A percentile compares a stretch with the other conserved stretches of the same genome.
phyloP scores from a whole-genome alignment of 108 stramenopile species.

The Seminavis robusta region DNA sequence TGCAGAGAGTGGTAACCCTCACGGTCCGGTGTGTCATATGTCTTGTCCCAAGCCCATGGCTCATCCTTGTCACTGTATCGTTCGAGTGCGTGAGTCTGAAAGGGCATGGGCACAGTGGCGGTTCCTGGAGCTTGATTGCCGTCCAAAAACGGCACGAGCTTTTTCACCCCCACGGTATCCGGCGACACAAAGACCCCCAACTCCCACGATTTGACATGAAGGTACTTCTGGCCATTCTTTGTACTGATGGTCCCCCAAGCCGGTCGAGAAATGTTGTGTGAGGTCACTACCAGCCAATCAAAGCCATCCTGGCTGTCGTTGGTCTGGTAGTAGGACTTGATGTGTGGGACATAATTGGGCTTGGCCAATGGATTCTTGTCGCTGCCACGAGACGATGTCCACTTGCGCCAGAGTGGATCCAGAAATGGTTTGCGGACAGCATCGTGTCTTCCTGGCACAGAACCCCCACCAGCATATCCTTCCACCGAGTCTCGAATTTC shows the following conservation, averaged over 20 bases:
- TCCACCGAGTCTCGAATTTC: slow-evolving; percentile 50
- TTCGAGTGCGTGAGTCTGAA: no score
- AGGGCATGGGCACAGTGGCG: no score
- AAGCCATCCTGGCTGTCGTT: slow-evolving; percentile 21
- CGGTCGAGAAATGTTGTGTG: slow-evolving; percentile 68
- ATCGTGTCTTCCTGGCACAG: slow-evolving; percentile 41
- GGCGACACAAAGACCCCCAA: slow-evolving; percentile 61
- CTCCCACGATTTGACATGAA: slow-evolving; percentile 55
- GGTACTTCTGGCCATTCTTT: no score
- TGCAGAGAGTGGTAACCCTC: no score
- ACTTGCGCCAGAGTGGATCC: slow-evolving; percentile 29
- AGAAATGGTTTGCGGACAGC: slow-evolving; percentile 54
- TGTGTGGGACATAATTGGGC: slow-evolving; percentile 49
- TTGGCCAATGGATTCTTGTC: no score
- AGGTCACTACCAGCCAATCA: slow-evolving; percentile 52
- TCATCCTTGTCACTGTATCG: no score
- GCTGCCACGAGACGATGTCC: no score
- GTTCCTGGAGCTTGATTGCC: no score
- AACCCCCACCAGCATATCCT: slow-evolving; percentile 51
- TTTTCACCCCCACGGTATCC: slow-evolving; percentile 21
- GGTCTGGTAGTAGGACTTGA: slow-evolving; percentile 62
- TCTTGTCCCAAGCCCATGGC: no score
- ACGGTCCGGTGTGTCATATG: no score
- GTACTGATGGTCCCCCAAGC: no score
- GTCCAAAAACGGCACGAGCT: slow-evolving; percentile 19